phyloP scores from a whole-genome alignment of 305 asterid genomes.

The Fraxinus greggii region DNA sequence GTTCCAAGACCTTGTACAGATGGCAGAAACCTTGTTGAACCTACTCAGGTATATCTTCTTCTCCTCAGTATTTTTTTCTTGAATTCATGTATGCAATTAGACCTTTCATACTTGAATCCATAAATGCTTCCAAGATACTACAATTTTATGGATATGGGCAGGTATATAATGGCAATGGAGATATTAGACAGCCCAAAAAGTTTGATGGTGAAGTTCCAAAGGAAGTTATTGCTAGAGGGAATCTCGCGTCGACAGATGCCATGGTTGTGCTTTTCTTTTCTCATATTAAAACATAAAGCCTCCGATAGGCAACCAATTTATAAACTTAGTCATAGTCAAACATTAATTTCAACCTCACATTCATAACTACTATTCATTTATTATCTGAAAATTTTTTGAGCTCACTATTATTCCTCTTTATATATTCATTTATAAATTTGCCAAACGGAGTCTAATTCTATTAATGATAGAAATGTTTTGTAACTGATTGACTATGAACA shows the following conservation, averaged over 20 bases:
- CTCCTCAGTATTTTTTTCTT: conserved; percentile 23
- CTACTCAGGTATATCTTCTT: conserved; percentile 51
- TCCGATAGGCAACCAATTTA: not conserved
- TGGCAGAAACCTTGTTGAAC: conserved; percentile 37
- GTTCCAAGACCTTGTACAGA: conserved; percentile 51
- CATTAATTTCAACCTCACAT: not conserved
- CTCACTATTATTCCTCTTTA: not conserved
- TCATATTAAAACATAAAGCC: conserved; percentile 13
- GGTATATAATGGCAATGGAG: conserved; percentile 36
- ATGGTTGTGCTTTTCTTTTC: conserved; percentile 65
- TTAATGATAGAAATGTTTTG: conserved; percentile 40
- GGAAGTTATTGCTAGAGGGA: conserved; percentile 45
- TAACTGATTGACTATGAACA: conserved; percentile 64
- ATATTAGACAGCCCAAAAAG: conserved; percentile 38
- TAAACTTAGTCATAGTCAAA: not conserved
- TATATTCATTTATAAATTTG: not conserved
- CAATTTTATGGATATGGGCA: conserved; percentile 54
- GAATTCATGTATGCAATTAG: conserved; percentile 17
- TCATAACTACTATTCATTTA: not conserved
- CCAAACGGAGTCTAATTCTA: conserved; percentile 20
- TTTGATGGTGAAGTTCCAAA: conserved; percentile 35
- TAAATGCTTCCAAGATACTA: conserved; percentile 29
- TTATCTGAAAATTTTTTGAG: not conserved
- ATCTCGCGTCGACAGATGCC: conserved; percentile 42
- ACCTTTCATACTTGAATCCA: conserved; percentile 22